Evolutionary conservation across 495 filamentous ascomycete genomes (phyloP).

Genomic region (Rhypophila decipiens): DNA sequence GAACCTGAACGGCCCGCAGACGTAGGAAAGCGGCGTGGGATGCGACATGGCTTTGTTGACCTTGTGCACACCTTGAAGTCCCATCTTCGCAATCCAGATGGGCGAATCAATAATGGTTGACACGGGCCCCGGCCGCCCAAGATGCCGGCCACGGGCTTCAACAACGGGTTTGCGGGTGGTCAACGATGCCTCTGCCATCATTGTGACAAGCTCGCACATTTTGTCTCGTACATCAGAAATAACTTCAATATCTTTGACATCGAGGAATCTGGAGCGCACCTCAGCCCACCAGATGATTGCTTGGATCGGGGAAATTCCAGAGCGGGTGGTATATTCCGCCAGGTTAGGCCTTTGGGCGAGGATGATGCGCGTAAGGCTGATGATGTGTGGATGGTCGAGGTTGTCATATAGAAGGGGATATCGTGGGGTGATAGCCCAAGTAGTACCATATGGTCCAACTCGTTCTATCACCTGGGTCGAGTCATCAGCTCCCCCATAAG

Average conservation of each 20-base stretch:
- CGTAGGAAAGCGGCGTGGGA: conserved; percentile 3
- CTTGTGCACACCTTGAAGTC: no score
- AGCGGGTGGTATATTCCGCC: not conserved
- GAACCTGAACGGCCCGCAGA: not conserved
- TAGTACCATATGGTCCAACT: no score
- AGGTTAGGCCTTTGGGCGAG: conserved; percentile 2
- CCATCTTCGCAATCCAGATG: no score
- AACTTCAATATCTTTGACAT: not conserved
- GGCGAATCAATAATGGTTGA: conserved; percentile 11
- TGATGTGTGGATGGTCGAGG: not conserved
- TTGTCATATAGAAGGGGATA: conserved; percentile 2
- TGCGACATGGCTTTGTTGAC: not conserved
- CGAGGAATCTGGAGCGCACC: not conserved
- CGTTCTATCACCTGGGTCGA: not conserved
- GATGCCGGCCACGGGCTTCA: not conserved
- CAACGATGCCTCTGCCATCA: conserved; percentile 12
- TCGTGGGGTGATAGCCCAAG: not conserved
- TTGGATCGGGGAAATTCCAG: conserved; percentile 1
- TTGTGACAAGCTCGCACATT: conserved; percentile 4
- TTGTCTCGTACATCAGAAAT: not conserved
- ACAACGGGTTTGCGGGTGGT: no score
- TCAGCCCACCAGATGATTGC: conserved; percentile 7
- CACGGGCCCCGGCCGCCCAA: no score
- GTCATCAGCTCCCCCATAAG: conserved; percentile 1
- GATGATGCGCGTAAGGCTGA: not conserved